Base-by-base conservation (phyloP, 78 protist genomes). In the Polysphondylium violaceum region DNA sequence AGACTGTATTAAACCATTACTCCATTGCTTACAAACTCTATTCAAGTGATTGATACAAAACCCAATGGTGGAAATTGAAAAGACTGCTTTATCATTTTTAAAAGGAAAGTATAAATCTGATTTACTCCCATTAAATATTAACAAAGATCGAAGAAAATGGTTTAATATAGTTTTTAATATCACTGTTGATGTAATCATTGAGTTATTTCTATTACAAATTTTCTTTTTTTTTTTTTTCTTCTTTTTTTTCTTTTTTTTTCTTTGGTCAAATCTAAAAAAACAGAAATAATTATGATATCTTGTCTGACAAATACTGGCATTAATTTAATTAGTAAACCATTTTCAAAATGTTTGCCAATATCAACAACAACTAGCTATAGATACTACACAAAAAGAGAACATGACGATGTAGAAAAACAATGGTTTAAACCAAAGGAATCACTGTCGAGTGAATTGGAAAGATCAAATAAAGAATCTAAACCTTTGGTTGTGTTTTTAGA, bases 401-500 rank as follows among this genome's bases (percentile, higher is more conserved):
- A 79, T 19, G 77, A 44, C 21, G 65, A 47, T 17, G 90, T 83
- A 7, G 90, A 83, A 43, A 83, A 41, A 38, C 79, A 69, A 40
- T 83, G 90, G 90, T 83, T 72, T 29, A 67, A 69, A 63, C 76
- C 76, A 69, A 69, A 56, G 9, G 21, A 69, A 8, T 12, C 2
- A 16, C n/a, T 83, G 12, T 35, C 69, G 4, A 27, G 31, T 3
- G 53, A 31, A 56, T 38, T 69, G 58, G 77, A 71, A 31, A 47
- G 25, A 29, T 71, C 63, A 2, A 71, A 71, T 50, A 12, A 9
- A 47, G 41, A 71, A 47, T 31, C 25, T 2, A 71, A 71, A 71
- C 78, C 90, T 9, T 74, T 68, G 25, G 19, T 83, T 1, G 90
- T 83, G 25, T 83, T 40, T 59, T 40, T 83, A 33, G 90, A 83